Evolutionary conservation across 192 early-diverging fungal species (phyloP).

Genomic region (Pilaira anomala): DNA sequence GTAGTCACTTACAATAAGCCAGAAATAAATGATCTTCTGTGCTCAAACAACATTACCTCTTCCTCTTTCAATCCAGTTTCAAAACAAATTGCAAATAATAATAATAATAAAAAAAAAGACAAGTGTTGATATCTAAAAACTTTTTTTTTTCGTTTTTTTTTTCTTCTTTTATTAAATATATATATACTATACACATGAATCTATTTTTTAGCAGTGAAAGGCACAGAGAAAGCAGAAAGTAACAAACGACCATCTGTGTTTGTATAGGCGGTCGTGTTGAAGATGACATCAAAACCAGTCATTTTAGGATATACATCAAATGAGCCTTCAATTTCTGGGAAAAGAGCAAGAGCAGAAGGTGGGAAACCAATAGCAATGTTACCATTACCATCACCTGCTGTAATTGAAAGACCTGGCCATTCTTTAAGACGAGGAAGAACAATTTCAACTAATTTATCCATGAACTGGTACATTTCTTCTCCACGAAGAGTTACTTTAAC

Average conservation of each 20-base stretch:
- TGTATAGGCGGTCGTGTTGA: conserved; percentile 77
- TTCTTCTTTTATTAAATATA: no score
- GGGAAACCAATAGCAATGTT: conserved; percentile 85
- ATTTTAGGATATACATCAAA: conserved; percentile 92
- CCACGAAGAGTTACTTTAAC: conserved; percentile 79
- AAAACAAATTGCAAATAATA: no score
- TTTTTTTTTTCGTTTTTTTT: no score
- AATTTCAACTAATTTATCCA: conserved; percentile 94
- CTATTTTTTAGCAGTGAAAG: conserved; percentile 48
- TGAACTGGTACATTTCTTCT: conserved; percentile 85
- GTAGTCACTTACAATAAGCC: no score
- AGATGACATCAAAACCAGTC: conserved; percentile 83
- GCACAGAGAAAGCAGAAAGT: conserved; percentile 87
- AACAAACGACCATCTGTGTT: conserved; percentile 77
- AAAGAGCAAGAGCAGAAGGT: conserved; percentile 77
- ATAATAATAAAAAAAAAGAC: no score
- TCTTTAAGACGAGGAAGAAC: conserved; percentile 93
- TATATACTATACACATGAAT: no score
- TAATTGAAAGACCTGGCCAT: conserved; percentile 75
- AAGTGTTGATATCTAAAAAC: no score
- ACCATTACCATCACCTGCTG: conserved; percentile 76
- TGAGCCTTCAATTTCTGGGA: conserved; percentile 95
- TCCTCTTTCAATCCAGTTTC: no score
- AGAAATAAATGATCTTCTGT: no score
- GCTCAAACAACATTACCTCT: no score